These are phyloP conservation scores for Botrytis galanthina DNA, from an alignment of 2,329 filamentous ascomycete species.

Conservation along the genomic window DNA sequence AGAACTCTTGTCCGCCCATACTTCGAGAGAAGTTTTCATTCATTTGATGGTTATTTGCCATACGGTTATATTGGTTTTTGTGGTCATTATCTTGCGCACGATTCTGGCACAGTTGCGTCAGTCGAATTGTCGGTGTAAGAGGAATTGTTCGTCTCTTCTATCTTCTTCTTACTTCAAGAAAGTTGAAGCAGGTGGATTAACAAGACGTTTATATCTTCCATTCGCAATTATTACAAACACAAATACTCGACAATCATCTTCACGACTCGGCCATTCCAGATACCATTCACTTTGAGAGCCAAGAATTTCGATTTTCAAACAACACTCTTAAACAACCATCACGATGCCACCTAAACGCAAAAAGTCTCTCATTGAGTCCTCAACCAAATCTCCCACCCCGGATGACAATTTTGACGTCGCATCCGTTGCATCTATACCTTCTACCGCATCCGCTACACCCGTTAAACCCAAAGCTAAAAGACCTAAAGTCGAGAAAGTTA, in stretches of 20 bases:
- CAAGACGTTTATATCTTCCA: background rate
- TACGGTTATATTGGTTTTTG: background rate
- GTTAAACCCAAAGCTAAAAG: slow-evolving; percentile 16
- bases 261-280: background rate
- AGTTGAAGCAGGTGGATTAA: background rate
- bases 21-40: background rate
- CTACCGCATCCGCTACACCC: slow-evolving; percentile 19
- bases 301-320: background rate
- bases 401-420: slow-evolving; percentile 4
- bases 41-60: background rate
- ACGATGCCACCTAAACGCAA: slow-evolving; percentile 19
- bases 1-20: background rate
- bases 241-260: background rate
- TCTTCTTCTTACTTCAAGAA: background rate
- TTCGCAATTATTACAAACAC: background rate
- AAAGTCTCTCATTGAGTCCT: background rate
- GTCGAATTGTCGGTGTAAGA: background rate
- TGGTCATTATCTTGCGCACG: background rate
- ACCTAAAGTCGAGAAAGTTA: slow-evolving; percentile 20
- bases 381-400: background rate
- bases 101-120: background rate
- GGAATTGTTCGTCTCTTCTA: background rate
- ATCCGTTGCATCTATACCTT: background rate
- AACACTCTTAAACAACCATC: background rate
- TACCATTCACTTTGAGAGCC: background rate